Conservation (phyloP, 2,329 filamentous ascomycete species). For the Nothomitra cinnamomea region DNA sequence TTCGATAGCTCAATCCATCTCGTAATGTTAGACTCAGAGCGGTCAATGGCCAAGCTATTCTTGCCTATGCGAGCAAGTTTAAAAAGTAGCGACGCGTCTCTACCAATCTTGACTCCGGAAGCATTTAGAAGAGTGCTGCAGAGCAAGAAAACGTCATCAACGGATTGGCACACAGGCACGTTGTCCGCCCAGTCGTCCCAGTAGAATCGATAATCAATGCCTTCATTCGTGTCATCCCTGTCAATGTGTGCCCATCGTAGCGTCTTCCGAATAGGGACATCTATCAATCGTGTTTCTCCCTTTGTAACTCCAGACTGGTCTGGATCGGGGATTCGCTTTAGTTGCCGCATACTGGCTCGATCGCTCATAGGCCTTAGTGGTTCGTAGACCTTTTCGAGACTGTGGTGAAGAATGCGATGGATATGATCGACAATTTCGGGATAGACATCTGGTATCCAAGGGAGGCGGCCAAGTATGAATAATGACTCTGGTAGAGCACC, state of each 20-base stretch:
- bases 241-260: constrained; percentile 77
- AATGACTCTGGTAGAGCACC: constrained; percentile 85
- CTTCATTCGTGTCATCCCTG: constrained; percentile 55
- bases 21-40: constrained; percentile 48
- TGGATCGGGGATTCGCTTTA: constrained; percentile 31
- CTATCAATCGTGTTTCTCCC: constrained; percentile 45
- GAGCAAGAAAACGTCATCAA: constrained; percentile 80
- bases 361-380: constrained; percentile 30
- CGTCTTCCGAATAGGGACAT: constrained; percentile 44
- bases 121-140: constrained; percentile 72
- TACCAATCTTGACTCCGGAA: constrained; percentile 77
- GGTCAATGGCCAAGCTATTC: constrained; percentile 53
- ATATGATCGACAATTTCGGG: constrained; percentile 66
- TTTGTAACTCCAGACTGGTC: constrained; percentile 55
- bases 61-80: constrained; percentile 78
- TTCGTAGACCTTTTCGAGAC: constrained; percentile 57
- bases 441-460: constrained; percentile 77
- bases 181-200: constrained; percentile 97
- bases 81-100: constrained; percentile 58
- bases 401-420: constrained; percentile 72
- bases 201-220: constrained; percentile 73
- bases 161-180: constrained; percentile 72
- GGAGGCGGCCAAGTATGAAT: constrained; percentile 80
- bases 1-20: constrained; percentile 79
- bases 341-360: constrained; percentile 27